Evolutionary conservation across 2,329 filamentous ascomycete genomes (phyloP).

Genomic region (Nannizzia gypsea): DNA sequence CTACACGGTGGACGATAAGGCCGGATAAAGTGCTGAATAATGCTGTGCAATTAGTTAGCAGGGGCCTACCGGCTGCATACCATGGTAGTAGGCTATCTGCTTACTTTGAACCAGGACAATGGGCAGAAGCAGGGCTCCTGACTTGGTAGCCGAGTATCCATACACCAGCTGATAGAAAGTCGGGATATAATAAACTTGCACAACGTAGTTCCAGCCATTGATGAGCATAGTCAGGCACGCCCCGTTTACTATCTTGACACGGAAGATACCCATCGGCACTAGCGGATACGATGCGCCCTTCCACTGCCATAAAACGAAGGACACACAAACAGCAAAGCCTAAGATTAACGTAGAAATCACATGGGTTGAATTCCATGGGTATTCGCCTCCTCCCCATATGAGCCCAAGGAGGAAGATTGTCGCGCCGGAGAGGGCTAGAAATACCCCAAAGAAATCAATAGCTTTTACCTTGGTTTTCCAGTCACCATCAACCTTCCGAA

Average conservation of each 20-base stretch:
- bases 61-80: too few species aligned
- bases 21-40: slow-evolving; percentile 41
- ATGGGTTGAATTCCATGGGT: slow-evolving; percentile 44
- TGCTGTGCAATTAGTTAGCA: slow-evolving; percentile 28
- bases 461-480: slow-evolving; percentile 42
- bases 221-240: slow-evolving; percentile 47
- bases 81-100: not conserved
- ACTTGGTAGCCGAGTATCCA: slow-evolving; percentile 32
- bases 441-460: slow-evolving; percentile 41
- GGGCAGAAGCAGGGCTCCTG: slow-evolving; percentile 42
- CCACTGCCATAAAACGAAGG: slow-evolving; percentile 27
- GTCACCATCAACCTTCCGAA: slow-evolving; percentile 43
- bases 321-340: slow-evolving; percentile 27
- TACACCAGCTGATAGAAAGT: slow-evolving; percentile 50
- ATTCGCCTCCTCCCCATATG: slow-evolving; percentile 50
- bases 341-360: slow-evolving; percentile 45
- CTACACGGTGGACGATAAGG: slow-evolving; percentile 42
- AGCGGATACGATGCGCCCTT: slow-evolving; percentile 21
- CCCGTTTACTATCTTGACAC: slow-evolving; percentile 42
- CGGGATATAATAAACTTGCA: slow-evolving; percentile 51
- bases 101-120: slow-evolving; percentile 21
- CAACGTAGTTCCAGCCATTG: slow-evolving; percentile 49
- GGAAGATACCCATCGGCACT: slow-evolving; percentile 42
- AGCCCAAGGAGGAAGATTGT: slow-evolving; percentile 40
- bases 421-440: slow-evolving; percentile 35